Percentiles rank a stretch among this genome's conserved stretches.
phyloP scores from a whole-genome alignment of 345 rosid species.

The Populus simonii region DNA sequence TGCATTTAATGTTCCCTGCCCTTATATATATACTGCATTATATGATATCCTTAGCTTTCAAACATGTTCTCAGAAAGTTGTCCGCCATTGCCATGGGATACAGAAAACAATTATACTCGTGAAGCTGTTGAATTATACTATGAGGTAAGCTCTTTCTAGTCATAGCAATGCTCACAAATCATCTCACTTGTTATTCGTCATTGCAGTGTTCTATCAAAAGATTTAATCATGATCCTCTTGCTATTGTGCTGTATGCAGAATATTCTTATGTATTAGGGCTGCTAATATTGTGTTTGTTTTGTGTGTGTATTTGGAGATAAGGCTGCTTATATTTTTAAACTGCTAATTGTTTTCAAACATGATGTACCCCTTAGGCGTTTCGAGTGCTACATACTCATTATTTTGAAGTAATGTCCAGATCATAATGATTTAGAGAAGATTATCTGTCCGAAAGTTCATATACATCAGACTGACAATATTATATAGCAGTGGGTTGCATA shows the following conservation, averaged over 20 bases:
- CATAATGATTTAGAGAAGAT: not conserved
- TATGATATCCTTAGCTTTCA: slow-evolving; percentile 54
- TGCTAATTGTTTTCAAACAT: not conserved
- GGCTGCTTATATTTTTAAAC: not conserved
- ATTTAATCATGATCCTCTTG: not conserved
- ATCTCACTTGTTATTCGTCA: no score
- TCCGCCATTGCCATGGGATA: slow-evolving; percentile 77
- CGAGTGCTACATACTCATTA: not conserved
- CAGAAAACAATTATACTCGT: slow-evolving; percentile 57
- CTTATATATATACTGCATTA: not conserved
- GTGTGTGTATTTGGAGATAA: no score
- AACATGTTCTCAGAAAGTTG: slow-evolving; percentile 81
- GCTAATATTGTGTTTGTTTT: no score
- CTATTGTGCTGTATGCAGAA: not conserved
- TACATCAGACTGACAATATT: not conserved
- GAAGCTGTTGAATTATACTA: slow-evolving; percentile 74
- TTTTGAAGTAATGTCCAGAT: not conserved
- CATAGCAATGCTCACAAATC: no score
- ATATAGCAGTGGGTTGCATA: not conserved
- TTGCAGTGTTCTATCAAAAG: not conserved
- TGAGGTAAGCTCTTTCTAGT: slow-evolving; percentile 51
- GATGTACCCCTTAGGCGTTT: not conserved
- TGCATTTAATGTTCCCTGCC: not conserved
- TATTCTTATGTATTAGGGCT: not conserved
- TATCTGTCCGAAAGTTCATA: not conserved